Evolutionary conservation across 139 green algal genomes (phyloP).

Genomic region (Closterium sp.): DNA sequence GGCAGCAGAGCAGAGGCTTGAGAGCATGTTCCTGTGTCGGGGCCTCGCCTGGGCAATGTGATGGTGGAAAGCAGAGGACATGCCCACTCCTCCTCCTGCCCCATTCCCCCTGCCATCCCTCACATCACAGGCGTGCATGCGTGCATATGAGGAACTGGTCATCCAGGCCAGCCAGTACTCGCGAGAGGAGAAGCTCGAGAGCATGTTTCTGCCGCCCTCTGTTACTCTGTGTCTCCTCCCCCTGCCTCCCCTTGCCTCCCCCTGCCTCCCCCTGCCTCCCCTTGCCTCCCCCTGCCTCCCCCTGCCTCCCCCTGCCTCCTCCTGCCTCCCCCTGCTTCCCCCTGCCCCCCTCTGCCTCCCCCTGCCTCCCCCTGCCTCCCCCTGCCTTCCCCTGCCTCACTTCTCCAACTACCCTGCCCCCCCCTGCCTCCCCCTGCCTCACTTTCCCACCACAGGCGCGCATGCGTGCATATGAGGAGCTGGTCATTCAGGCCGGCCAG

Average conservation of each 20-base stretch:
- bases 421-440: neutral
- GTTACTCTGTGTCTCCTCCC: no score
- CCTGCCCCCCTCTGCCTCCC: no score
- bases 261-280: no score
- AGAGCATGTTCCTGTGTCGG: constrained; percentile 74
- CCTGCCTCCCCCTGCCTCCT: no score
- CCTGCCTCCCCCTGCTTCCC: no score
- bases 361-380: no score
- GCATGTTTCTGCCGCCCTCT: constrained; percentile 70
- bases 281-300: neutral
- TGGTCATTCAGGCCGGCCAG: neutral
- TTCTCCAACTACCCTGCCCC: no score
- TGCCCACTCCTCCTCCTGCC: neutral
- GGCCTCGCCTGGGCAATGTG: constrained; percentile 63
- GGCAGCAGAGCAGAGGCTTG: constrained; percentile 55
- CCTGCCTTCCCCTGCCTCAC: neutral
- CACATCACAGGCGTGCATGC: constrained; percentile 14
- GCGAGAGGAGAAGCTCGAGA: constrained; percentile 57
- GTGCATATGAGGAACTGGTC: constrained; percentile 12
- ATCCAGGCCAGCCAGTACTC: constrained; percentile 17
- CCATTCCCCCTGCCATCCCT: no score
- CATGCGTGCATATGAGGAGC: constrained; percentile 20
- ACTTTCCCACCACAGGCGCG: neutral
- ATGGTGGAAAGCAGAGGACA: constrained; percentile 5
- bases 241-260: neutral